Evolutionary conservation across 1,284 basidiomycete genomes (phyloP), one percentile per base, ranked within the genome.

Genomic region (Puccinia hordei): DNA sequence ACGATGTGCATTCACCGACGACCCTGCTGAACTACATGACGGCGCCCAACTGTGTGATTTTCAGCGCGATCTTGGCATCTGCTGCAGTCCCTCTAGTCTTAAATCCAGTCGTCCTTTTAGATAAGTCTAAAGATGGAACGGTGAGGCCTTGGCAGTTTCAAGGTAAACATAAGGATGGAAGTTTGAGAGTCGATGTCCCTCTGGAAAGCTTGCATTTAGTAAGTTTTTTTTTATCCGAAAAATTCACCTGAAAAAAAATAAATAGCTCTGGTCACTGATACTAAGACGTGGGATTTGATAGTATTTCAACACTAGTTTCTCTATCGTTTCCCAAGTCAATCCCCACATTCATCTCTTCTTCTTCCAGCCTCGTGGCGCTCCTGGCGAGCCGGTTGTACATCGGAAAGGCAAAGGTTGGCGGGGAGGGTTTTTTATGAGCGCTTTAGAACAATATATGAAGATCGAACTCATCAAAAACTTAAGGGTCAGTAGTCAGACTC

Each of bases 261-360:
- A n/a, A n/a, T n/a, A n/a, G n/a, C n/a, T 24, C 30, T 53, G 30
- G 57, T 81, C n/a, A 82, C 68, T 74, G 55, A 80, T 27, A 6
- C 17, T 41, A 12, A 44, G 69, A 59, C 12, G 81, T 53, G 49
- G 76, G 77, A 80, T 10, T 49, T 19, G 3, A 49, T 12, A 27
- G 63, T 83, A 85, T 35, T 86, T 83, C 82, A 94, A 87, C 81
- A 95, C 97, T 81, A 98, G 95, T 82, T 92, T 97, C 86, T 93
- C 94, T 1, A 92, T 98, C 69, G 96, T 99, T 49, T 95, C 93
- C 0, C 95, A 95, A 87, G 95, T 93, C 41, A 99, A 98, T 84
- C 96, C 95, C 0, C 97, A 99, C 85, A 94, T 99, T 15, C 96
- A 98, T 86, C 84, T 98, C n/a, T 99, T 99, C 87, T 96, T 97